Evolutionary conservation across 345 rosid genomes (phyloP), one percentile per base, ranked within the genome.

Genomic region (Sonneratia caseolaris): DNA sequence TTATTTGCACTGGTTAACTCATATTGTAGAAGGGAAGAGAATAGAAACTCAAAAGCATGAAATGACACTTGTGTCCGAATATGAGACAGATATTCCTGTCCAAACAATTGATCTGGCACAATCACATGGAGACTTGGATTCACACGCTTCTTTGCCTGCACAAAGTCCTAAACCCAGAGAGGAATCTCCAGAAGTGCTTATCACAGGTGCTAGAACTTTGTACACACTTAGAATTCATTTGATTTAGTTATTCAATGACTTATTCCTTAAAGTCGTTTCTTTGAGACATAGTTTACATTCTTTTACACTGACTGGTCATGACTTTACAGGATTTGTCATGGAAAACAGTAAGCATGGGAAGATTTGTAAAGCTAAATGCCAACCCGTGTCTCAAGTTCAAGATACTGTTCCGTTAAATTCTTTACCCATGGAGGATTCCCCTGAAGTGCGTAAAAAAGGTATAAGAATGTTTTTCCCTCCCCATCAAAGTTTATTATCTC

Each of bases 301-400:
- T 24, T 21, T 59, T 9, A 3, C 4, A 59, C 64, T 59, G 64
- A n/a, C 0, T 19, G 6, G 59, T 8, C 22, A 16, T 11, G 18
- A 12, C 64, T n/a, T 59, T 59, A n/a, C 35, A 22, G 35, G 36
- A 12, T 22, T 18, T 24, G 36, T 24, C 36, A 59, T 24, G 36
- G 64, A n/a, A 24, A 59, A 59, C 12, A n/a, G 36, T 22, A 22
- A 59, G 64, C 64, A 21, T 10, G 64, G 64, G 64, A 59, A 24
- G 35, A 59, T 59, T 59, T 36, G 64, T 59, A 59, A 59, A 59
- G 64, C 64, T 24, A 59, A 24, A 59, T 59, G 64, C 64, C 64
- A 59, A 59, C 64, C 64, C 36, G 10, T n/a, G 32, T 9, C 64
- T 59, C 35, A 24, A 59, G 64, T 59, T n/a, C 64, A 59, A 59